A percentile compares a stretch with the other conserved stretches of the same genome.
Conservation (phyloP, 495 filamentous ascomycete genomes). For the Penicillium longicatenatum region DNA sequence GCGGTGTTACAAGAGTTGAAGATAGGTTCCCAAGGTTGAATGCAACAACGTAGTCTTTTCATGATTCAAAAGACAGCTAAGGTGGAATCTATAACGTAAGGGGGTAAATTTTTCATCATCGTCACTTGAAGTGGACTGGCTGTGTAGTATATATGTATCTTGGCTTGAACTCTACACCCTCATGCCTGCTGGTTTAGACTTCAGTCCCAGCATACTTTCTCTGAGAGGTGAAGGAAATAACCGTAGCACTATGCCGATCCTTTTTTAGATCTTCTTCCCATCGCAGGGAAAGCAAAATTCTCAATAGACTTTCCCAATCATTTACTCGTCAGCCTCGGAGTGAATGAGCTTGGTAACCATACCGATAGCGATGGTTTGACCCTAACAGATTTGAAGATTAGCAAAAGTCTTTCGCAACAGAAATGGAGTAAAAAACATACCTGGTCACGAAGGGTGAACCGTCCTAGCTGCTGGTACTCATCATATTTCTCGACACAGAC, state of each 20-base stretch:
- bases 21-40: not conserved
- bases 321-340: slow-evolving; percentile 40
- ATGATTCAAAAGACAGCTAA: slow-evolving; percentile 18
- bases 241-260: not conserved
- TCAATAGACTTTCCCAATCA: slow-evolving; percentile 9
- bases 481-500: slow-evolving; percentile 94
- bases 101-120: slow-evolving; percentile 42
- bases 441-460: slow-evolving; percentile 94
- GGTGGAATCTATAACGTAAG: slow-evolving; percentile 26
- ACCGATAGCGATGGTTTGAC: slow-evolving; percentile 95
- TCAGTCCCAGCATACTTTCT: slow-evolving; percentile 3
- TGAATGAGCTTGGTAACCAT: slow-evolving; percentile 87
- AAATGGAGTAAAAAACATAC: slow-evolving; percentile 46
- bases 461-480: slow-evolving; percentile 90
- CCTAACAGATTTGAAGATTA: slow-evolving; percentile 47
- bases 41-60: slow-evolving; percentile 28
- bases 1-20: not conserved
- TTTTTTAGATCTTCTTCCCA: slow-evolving; percentile 17
- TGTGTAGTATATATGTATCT: slow-evolving; percentile 25
- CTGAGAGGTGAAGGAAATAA: slow-evolving; percentile 3
- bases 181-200: slow-evolving; percentile 13
- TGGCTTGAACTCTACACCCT: slow-evolving; percentile 26
- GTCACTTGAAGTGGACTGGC: slow-evolving; percentile 34
- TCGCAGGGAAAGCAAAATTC: slow-evolving; percentile 15
- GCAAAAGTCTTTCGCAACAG: slow-evolving; percentile 18